phyloP scores from a whole-genome alignment of 163 green algal genomes.

The Smithsoniella earleae region DNA sequence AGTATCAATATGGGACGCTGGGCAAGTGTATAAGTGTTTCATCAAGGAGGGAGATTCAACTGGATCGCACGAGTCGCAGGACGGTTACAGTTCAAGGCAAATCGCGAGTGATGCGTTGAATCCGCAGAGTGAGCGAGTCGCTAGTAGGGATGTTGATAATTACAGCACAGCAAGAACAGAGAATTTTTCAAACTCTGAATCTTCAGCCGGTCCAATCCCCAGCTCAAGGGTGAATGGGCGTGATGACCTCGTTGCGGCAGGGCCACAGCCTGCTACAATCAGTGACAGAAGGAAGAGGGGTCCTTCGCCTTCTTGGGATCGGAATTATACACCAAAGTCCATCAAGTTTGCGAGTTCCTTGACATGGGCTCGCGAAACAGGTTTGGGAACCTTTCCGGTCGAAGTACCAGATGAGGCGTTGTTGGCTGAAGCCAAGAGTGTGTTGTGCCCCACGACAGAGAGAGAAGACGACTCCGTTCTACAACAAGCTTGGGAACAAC shows the following conservation, averaged over 20 bases:
- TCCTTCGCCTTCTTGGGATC: no score
- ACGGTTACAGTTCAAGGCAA: background rate
- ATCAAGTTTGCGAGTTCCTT: background rate
- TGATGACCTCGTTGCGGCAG: no score
- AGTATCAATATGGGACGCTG: conserved; percentile 2
- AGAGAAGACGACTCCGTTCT: background rate
- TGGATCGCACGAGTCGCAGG: background rate
- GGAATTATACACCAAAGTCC: background rate
- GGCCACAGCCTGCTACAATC: no score
- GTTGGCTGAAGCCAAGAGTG: background rate
- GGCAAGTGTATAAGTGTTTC: no score
- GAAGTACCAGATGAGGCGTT: background rate
- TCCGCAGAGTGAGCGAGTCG: background rate
- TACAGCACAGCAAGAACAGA: no score
- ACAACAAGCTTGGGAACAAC: background rate
- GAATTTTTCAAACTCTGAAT: no score
- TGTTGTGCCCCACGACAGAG: background rate
- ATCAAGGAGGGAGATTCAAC: background rate
- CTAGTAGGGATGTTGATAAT: background rate
- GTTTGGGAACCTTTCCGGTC: background rate
- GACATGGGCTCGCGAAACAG: background rate
- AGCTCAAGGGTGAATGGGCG: no score
- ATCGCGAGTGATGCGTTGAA: background rate
- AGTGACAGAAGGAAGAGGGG: no score
- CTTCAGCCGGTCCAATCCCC: no score